Evolutionary conservation across 139 green algal genomes (phyloP).

Genomic region (Chlamydomonas schloesseri): DNA sequence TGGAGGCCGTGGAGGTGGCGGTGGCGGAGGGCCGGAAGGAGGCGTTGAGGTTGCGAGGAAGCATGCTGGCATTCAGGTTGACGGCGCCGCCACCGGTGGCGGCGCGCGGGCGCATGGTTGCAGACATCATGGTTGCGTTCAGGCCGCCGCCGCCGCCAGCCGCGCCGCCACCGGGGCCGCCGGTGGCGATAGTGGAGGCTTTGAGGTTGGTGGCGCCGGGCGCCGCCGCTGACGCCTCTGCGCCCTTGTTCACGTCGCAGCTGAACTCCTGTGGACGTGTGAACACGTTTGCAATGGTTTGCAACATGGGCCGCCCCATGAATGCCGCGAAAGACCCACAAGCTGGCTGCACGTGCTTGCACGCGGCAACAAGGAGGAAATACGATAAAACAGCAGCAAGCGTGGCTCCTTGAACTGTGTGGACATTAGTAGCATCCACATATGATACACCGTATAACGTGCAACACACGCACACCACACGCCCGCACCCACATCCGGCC

Average conservation of each 20-base stretch:
- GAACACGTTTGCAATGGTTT: too few species aligned
- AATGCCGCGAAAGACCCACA: too few species aligned
- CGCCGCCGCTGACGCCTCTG: constrained; percentile 11
- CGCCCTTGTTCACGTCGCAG: constrained; percentile 34
- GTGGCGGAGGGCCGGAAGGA: background rate
- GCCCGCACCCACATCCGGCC: background rate
- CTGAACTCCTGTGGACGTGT: constrained; percentile 17
- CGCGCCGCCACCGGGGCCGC: background rate
- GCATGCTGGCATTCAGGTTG: constrained; percentile 42
- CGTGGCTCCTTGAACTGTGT: too few species aligned
- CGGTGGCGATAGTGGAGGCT: background rate
- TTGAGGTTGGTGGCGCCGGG: constrained; percentile 38
- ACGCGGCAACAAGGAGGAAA: too few species aligned
- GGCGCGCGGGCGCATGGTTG: background rate
- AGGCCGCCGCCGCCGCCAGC: background rate
- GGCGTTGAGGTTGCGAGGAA: constrained; percentile 7
- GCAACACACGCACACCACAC: too few species aligned
- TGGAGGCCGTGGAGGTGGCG: background rate
- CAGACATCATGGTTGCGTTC: constrained; percentile 11
- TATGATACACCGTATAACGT: too few species aligned
- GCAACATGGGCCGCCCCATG: too few species aligned
- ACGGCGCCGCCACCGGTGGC: background rate
- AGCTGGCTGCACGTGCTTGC: too few species aligned
- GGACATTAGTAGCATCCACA: too few species aligned
- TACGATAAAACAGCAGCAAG: too few species aligned